A percentile compares a stretch with the other conserved stretches of the same genome.
Evolutionary conservation across 78 protist genomes (phyloP).

Genomic region (Mastigamoeba balamuthi): DNA sequence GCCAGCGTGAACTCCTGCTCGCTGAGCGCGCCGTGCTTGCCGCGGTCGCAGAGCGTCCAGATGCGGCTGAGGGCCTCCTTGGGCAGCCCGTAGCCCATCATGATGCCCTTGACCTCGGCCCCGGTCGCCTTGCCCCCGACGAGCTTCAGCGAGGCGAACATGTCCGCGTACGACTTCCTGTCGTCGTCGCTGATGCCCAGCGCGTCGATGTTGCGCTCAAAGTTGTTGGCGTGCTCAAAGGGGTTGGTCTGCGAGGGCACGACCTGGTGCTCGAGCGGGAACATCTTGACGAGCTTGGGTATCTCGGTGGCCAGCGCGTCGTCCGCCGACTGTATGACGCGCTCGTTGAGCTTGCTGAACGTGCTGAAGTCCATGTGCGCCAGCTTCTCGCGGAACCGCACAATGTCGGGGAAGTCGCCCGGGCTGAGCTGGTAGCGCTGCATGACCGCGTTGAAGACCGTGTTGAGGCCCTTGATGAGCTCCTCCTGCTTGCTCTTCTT

Average conservation of each 20-base stretch:
- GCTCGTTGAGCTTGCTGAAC: slow-evolving; percentile 48
- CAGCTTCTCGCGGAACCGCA: slow-evolving; percentile 1
- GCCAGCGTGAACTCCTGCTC: not conserved
- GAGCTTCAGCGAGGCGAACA: slow-evolving; percentile 13
- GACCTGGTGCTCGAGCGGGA: slow-evolving; percentile 40
- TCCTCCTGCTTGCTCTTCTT: slow-evolving; percentile 46
- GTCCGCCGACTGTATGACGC: slow-evolving; percentile 3
- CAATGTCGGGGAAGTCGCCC: slow-evolving; percentile 70
- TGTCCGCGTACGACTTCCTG: not conserved
- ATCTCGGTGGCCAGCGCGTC: slow-evolving; percentile 33
- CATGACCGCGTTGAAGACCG: slow-evolving; percentile 34
- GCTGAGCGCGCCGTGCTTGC: not conserved
- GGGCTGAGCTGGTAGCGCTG: slow-evolving; percentile 18
- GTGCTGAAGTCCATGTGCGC: slow-evolving; percentile 41
- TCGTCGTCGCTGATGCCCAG: slow-evolving; percentile 9
- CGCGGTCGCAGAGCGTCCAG: not conserved
- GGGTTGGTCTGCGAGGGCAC: slow-evolving; percentile 34
- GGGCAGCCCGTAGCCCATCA: not conserved
- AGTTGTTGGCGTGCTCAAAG: slow-evolving; percentile 23
- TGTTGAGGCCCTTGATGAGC: slow-evolving; percentile 30
- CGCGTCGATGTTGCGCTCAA: slow-evolving; percentile 8
- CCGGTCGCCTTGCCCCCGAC: slow-evolving; percentile 10
- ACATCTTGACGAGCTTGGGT: slow-evolving; percentile 31
- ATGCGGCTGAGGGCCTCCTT: not conserved
- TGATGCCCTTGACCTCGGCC: not conserved